These are phyloP conservation scores for Paecilomyces sp. DNA, from an alignment of 2,329 filamentous ascomycete species.

Conservation along the genomic window DNA sequence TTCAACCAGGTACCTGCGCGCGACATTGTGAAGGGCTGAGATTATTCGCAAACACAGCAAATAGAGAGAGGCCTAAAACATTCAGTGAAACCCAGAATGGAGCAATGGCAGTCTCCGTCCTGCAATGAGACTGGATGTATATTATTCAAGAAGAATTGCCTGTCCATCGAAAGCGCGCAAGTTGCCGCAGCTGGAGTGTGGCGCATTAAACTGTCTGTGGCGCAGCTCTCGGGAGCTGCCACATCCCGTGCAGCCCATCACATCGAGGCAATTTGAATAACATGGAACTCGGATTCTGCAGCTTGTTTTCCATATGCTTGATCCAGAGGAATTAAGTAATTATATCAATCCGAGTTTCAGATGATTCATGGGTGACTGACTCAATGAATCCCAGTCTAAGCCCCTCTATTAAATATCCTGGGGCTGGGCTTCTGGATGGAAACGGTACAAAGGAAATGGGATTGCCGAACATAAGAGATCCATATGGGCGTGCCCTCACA, in stretches of 20 bases:
- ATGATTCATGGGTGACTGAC: no score
- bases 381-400: no score
- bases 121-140: neutral
- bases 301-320: neutral
- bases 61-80: neutral
- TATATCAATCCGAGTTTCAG: no score
- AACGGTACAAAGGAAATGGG: no score
- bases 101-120: neutral
- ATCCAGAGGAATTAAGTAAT: neutral
- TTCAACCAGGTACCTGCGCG: conserved; percentile 50
- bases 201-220: neutral
- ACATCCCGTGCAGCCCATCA: neutral
- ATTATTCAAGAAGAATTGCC: neutral
- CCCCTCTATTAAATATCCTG: no score
- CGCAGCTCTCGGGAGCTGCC: neutral
- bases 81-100: neutral
- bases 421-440: no score
- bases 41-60: neutral
- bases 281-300: neutral
- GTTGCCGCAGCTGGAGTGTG: neutral
- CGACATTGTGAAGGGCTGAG: conserved; percentile 31
- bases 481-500: no score
- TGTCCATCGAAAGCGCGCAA: neutral
- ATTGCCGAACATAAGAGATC: no score
- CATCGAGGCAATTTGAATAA: neutral